A percentile compares a stretch with the other conserved stretches of the same genome.
These are phyloP conservation scores for Colletotrichum sojae DNA, from an alignment of 2,329 filamentous ascomycete species.

Conservation along the genomic window DNA sequence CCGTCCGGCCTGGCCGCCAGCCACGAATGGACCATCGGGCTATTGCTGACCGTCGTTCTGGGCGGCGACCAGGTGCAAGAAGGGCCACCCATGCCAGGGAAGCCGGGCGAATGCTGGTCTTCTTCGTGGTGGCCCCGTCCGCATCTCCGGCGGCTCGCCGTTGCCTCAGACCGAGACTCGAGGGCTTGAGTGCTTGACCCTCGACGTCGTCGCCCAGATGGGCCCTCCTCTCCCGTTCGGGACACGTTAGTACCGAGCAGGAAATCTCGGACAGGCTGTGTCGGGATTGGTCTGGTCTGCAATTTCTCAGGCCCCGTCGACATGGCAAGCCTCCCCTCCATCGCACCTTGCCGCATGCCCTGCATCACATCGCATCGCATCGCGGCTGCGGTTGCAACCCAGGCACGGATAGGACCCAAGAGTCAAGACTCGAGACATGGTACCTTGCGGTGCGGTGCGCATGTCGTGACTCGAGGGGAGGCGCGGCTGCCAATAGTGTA, in stretches of 20 bases:
- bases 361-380: not conserved
- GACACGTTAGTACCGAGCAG: conserved; percentile 10
- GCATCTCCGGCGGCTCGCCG: not conserved
- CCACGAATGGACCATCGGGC: conserved; percentile 6
- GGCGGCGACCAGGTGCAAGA: not conserved
- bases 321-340: conserved; percentile 3
- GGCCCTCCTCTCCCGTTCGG: conserved; percentile 1
- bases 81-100: conserved; percentile 10
- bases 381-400: not conserved
- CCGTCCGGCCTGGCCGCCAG: conserved; percentile 32
- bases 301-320: not conserved
- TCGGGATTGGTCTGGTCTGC: not conserved
- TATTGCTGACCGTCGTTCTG: conserved; percentile 2
- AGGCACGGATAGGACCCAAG: not conserved
- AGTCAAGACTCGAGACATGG: not conserved
- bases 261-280: not conserved
- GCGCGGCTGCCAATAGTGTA: not conserved
- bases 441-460: not conserved
- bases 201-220: conserved; percentile 8
- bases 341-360: not conserved
- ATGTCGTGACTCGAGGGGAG: not conserved
- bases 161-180: not conserved
- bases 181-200: not conserved
- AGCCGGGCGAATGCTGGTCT: conserved; percentile 20
- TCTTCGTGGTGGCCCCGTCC: not conserved